A percentile compares a stretch with the other conserved stretches of the same genome.
phyloP scores from a whole-genome alignment of 495 filamentous ascomycete genomes.

The Pyronema omphalodes region DNA sequence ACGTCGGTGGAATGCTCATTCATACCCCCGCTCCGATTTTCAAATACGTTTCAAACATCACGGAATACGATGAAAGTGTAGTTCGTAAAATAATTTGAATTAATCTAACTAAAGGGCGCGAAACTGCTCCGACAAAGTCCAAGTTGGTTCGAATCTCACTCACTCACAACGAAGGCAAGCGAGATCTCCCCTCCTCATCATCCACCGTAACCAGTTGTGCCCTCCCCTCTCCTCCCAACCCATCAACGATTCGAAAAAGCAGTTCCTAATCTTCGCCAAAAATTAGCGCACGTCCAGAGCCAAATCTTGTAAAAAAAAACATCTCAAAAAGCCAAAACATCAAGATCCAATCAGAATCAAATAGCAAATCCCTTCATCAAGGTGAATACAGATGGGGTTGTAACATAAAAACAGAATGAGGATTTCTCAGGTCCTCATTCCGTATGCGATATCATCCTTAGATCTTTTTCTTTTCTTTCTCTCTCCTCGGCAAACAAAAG shows the following conservation, averaged over 20 bases:
- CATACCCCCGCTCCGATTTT: no score
- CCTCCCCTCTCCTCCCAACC: not conserved
- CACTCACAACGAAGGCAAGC: not conserved
- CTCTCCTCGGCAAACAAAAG: no score
- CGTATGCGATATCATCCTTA: not conserved
- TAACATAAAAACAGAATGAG: not conserved
- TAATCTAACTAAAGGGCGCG: not conserved
- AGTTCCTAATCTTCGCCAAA: not conserved
- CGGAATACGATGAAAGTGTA: no score
- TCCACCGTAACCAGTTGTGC: not conserved
- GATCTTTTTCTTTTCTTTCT: not conserved
- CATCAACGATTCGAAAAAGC: not conserved
- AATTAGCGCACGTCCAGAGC: not conserved
- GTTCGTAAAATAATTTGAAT: no score
- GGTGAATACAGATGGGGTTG: not conserved
- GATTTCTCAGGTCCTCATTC: not conserved
- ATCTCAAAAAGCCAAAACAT: not conserved
- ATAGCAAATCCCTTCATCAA: not conserved
- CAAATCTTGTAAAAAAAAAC: not conserved
- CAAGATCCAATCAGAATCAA: not conserved
- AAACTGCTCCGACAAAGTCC: not conserved
- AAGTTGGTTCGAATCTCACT: not conserved
- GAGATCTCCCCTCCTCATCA: not conserved
- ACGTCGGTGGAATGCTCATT: no score
- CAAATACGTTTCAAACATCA: no score